phyloP scores from a whole-genome alignment of 805 yeast species.

The Candida hungchunana region DNA sequence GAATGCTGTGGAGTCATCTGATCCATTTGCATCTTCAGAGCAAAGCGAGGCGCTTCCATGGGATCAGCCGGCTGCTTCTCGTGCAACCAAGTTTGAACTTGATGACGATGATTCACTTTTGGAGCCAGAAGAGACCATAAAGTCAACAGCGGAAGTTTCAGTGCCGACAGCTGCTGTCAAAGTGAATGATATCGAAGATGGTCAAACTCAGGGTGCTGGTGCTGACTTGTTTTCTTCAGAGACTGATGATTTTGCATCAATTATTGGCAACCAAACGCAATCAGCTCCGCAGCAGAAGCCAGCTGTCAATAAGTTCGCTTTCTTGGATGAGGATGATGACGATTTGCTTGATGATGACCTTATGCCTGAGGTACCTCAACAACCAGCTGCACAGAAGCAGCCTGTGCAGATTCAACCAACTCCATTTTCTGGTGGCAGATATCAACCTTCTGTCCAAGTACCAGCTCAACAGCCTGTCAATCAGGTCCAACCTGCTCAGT shows the following conservation, averaged over 20 bases:
- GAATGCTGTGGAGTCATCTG: slow-evolving; percentile 3
- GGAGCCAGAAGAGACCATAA: neutral
- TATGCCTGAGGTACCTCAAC: slow-evolving; percentile 37
- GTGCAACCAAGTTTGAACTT: slow-evolving; percentile 1
- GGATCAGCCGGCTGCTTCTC: neutral
- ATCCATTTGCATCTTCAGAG: neutral
- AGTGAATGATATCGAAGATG: neutral
- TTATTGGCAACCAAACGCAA: neutral
- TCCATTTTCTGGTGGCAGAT: neutral
- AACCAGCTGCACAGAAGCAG: slow-evolving; percentile 10
- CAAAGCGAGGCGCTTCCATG: slow-evolving; percentile 1
- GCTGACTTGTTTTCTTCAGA: neutral
- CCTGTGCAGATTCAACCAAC: slow-evolving; percentile 1
- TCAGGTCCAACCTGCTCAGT: neutral
- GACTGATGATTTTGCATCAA: neutral
- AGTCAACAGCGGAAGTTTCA: neutral
- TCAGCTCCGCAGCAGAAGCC: neutral
- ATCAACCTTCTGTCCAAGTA: neutral
- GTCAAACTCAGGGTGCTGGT: neutral
- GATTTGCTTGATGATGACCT: slow-evolving; percentile 19
- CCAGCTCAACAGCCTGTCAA: neutral
- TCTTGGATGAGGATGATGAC: slow-evolving; percentile 18
- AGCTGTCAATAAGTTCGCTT: slow-evolving; percentile 12
- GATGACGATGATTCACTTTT: slow-evolving; percentile 1
- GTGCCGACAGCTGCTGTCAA: neutral